These are phyloP conservation scores for Lachnellula occidentalis DNA, from an alignment of 2,329 filamentous ascomycete species.

Conservation along the genomic window DNA sequence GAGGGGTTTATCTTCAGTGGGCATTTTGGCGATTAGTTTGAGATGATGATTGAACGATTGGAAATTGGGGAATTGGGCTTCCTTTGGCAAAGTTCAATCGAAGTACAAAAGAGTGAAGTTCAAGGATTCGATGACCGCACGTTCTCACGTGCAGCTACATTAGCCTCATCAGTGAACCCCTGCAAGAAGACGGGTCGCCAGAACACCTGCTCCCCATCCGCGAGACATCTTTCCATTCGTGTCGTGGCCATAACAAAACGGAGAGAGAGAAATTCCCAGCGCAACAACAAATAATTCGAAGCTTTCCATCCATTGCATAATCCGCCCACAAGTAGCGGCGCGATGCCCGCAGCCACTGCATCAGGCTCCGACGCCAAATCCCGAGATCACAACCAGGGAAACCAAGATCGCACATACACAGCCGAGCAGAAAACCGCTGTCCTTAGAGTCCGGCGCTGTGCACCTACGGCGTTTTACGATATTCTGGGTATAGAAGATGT, in stretches of 20 bases:
- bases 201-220: background rate
- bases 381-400: slow-evolving; percentile 52
- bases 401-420: slow-evolving; percentile 67
- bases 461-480: slow-evolving; percentile 87
- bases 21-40: slow-evolving; percentile 13
- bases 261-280: background rate
- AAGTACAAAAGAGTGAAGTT: too few species aligned
- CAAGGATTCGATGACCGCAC: too few species aligned
- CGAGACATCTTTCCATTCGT: background rate
- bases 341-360: slow-evolving; percentile 34
- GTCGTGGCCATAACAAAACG: slow-evolving; percentile 15
- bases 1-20: slow-evolving; percentile 17
- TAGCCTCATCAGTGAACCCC: background rate
- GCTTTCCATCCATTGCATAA: background rate
- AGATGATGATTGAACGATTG: background rate
- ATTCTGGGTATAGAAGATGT: slow-evolving; percentile 71
- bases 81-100: background rate
- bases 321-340: slow-evolving; percentile 8
- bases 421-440: slow-evolving; percentile 89
- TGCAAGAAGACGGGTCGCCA: background rate
- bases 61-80: background rate
- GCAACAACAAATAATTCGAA: background rate
- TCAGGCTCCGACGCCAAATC: slow-evolving; percentile 37
- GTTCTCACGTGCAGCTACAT: too few species aligned
- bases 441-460: slow-evolving; percentile 78